Conservation (phyloP, 371 early-diverging fungal species). For the Pancytospora epiphaga region DNA sequence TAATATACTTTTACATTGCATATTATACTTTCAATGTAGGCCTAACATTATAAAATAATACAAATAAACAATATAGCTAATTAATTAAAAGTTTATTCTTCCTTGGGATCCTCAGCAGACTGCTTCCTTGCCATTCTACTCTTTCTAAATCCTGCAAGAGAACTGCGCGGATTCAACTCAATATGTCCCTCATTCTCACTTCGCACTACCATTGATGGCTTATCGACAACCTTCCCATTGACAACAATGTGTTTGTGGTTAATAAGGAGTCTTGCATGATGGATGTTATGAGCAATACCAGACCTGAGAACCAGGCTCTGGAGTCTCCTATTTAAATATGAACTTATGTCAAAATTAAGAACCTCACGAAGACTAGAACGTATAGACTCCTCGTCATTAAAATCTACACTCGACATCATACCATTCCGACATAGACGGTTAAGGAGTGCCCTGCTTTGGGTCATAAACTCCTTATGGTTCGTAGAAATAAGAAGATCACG, state of each 20-base stretch:
- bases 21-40: too few species aligned
- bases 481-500: conserved; percentile 94
- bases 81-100: conserved; percentile 1
- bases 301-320: conserved; percentile 97
- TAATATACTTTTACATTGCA: too few species aligned
- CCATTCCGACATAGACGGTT: conserved; percentile 90
- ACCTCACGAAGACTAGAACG: conserved; percentile 96
- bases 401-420: conserved; percentile 69
- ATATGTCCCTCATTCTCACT: conserved; percentile 57
- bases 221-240: conserved; percentile 54
- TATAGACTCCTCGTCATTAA: conserved; percentile 64
- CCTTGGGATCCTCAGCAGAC: not conserved
- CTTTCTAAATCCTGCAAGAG: conserved; percentile 7
- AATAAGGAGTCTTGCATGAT: conserved; percentile 97
- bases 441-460: conserved; percentile 94
- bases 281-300: conserved; percentile 93
- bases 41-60: not conserved
- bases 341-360: conserved; percentile 86
- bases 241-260: conserved; percentile 62
- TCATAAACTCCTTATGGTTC: conserved; percentile 87
- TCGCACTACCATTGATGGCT: conserved; percentile 56
- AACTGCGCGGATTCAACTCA: conserved; percentile 39
- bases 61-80: not conserved
- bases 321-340: conserved; percentile 95
- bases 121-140: not conserved